Percentiles rank a stretch among this genome's conserved stretches.
Evolutionary conservation across 208 protist species (phyloP).

Genomic region (Crithidia sp.): DNA sequence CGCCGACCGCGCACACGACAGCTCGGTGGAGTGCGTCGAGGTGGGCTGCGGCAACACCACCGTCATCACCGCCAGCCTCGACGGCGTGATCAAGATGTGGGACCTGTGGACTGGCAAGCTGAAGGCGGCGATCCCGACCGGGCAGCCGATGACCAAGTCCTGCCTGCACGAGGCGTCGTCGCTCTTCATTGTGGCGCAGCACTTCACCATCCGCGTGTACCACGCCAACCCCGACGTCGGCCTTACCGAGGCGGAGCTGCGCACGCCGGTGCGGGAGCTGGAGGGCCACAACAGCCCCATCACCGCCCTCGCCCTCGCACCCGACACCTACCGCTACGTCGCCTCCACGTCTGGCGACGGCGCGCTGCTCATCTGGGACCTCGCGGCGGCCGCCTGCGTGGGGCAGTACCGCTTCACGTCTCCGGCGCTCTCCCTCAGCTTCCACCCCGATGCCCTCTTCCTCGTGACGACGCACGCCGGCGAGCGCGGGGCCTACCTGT

Average conservation of each 20-base stretch:
- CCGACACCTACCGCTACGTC: constrained; percentile 77
- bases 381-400: constrained; percentile 83
- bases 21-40: constrained; percentile 80
- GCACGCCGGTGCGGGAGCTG: constrained; percentile 73
- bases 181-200: constrained; percentile 79
- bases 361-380: constrained; percentile 85
- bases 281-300: constrained; percentile 83
- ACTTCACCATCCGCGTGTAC: constrained; percentile 77
- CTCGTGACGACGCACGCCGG: constrained; percentile 84
- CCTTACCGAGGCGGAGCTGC: constrained; percentile 38
- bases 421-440: constrained; percentile 78
- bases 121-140: constrained; percentile 42
- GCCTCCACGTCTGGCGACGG: constrained; percentile 75
- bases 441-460: constrained; percentile 89
- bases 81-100: constrained; percentile 84
- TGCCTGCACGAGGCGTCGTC: constrained; percentile 76
- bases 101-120: constrained; percentile 54
- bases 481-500: constrained; percentile 83
- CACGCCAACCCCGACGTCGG: constrained; percentile 75
- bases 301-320: constrained; percentile 78
- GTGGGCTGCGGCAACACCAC: constrained; percentile 77
- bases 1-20: constrained; percentile 53
- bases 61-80: constrained; percentile 76
- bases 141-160: constrained; percentile 66
- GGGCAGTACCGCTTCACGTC: constrained; percentile 81